Conservation (phyloP, 495 filamentous ascomycete species). For the Penicillium steckii region DNA sequence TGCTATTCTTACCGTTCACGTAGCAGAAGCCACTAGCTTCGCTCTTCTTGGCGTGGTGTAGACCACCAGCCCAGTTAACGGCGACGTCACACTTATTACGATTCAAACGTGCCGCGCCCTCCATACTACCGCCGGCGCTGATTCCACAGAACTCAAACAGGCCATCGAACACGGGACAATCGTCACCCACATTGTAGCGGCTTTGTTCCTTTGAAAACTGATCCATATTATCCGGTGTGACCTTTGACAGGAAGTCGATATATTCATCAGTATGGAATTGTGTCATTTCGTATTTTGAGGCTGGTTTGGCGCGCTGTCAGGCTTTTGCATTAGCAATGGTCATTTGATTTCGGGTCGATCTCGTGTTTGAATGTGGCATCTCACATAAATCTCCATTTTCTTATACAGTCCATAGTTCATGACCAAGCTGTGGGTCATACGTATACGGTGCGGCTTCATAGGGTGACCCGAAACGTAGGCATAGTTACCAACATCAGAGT, state of each 20-base stretch:
- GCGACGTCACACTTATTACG: constrained; percentile 95
- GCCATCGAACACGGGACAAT: constrained; percentile 97
- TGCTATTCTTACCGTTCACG: constrained; percentile 76
- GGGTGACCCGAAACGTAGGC: constrained; percentile 97
- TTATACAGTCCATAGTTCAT: constrained; percentile 99
- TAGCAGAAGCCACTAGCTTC: constrained; percentile 98
- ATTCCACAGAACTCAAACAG: constrained; percentile 98
- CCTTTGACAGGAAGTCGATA: constrained; percentile 93
- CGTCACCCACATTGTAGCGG: constrained; percentile 97
- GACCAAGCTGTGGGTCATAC: constrained; percentile 92
- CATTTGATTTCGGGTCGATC: not conserved
- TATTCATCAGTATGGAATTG: constrained; percentile 99
- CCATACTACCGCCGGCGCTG: constrained; percentile 95
- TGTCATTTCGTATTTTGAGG: constrained; percentile 95
- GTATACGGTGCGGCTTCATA: constrained; percentile 98
- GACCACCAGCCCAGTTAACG: constrained; percentile 95
- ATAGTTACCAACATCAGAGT: constrained; percentile 95
- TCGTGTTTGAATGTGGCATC: constrained; percentile 26
- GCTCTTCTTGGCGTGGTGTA: constrained; percentile 96
- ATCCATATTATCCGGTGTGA: constrained; percentile 99
- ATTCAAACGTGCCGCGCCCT: constrained; percentile 89
- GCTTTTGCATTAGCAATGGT: constrained; percentile 24
- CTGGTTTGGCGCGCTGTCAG: constrained; percentile 90
- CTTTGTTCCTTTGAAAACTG: constrained; percentile 86
- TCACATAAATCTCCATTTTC: constrained; percentile 98